Base-by-base conservation (phyloP, 2,329 filamentous ascomycete species). In the Aspergillus calidoustus region DNA sequence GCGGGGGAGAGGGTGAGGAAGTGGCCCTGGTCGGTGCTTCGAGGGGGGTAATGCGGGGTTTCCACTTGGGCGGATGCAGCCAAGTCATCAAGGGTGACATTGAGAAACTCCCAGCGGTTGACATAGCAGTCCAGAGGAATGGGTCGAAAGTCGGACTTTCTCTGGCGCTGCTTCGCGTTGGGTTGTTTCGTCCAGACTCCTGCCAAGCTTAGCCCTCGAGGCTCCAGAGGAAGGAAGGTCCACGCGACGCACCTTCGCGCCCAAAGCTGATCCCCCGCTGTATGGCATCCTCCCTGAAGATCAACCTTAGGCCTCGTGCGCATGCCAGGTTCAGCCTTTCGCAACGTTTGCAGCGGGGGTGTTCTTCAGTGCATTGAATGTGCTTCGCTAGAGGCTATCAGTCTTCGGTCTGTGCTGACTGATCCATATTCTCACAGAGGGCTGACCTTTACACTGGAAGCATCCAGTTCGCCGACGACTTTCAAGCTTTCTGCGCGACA, bases 291-390 rank as follows among this genome's bases (percentile, higher is more conserved):
- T 73, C 72, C 52, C 68, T 67, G 61, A 70, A 74, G 23, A 73
- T 64, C 30, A 74, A 57, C 47, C 66, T 69, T 44, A 74, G 59
- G 48, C 72, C 63, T 48, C 66, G 65, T 43, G 62, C 56, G 34
- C 73, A 75, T 7, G 62, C 31, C 9, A 73, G 55, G 13, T 63
- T 61, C 38, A 73, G 66, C 25, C 68, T 55, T 51, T 68, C 62
- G 62, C 73, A 75, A 34, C 72, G 71, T 17, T 54, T 58, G 57
- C 73, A 75, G 31, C 58, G 54, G 9, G 73, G 72, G 48, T 61
- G 59, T 54, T 75, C 71, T 54, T 75, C 73, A 15, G 72, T 72
- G 54, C 73, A 75, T 46, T 68, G 69, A 34, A 74, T 70, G 61
- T 75, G 72, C 52, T 69, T 71, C 43, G 68, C 68, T 70, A 22